These are phyloP conservation scores for Penicillium nucicola DNA, from an alignment of 495 filamentous ascomycete genomes.

Conservation along the genomic window DNA sequence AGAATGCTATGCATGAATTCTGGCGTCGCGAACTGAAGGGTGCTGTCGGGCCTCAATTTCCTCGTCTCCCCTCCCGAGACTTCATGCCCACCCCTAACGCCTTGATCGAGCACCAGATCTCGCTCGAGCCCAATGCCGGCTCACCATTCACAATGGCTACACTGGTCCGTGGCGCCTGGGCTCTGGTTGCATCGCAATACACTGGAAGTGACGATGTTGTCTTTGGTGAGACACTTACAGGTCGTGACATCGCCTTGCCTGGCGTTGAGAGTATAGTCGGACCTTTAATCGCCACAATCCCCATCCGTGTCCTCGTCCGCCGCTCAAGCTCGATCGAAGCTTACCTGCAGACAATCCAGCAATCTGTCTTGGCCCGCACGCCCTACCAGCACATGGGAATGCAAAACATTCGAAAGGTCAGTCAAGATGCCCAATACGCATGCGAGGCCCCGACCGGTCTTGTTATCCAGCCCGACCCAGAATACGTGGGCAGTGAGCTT, in stretches of 20 bases:
- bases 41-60: constrained; percentile 55
- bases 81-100: constrained; percentile 54
- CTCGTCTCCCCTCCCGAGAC: constrained; percentile 49
- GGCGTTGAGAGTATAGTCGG: constrained; percentile 49
- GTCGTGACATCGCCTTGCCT: constrained; percentile 43
- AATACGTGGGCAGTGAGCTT: constrained; percentile 42
- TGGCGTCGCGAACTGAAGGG: constrained; percentile 48
- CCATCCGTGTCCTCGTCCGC: constrained; percentile 48
- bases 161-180: constrained; percentile 61
- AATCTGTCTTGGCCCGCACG: constrained; percentile 48
- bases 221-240: constrained; percentile 58
- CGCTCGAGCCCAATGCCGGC: constrained; percentile 31
- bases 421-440: constrained; percentile 58
- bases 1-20: constrained; percentile 34
- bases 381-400: constrained; percentile 67
- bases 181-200: constrained; percentile 52
- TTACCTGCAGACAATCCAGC: constrained; percentile 48
- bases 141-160: constrained; percentile 54
- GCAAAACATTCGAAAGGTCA: constrained; percentile 63
- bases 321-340: constrained; percentile 24
- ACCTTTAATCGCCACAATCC: constrained; percentile 64
- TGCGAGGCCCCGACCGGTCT: constrained; percentile 63
- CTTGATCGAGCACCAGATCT: constrained; percentile 48
- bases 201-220: constrained; percentile 51
- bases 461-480: constrained; percentile 47